phyloP scores from a whole-genome alignment of 164 flowering plant genomes.

The Euptelea pleiosperma region DNA sequence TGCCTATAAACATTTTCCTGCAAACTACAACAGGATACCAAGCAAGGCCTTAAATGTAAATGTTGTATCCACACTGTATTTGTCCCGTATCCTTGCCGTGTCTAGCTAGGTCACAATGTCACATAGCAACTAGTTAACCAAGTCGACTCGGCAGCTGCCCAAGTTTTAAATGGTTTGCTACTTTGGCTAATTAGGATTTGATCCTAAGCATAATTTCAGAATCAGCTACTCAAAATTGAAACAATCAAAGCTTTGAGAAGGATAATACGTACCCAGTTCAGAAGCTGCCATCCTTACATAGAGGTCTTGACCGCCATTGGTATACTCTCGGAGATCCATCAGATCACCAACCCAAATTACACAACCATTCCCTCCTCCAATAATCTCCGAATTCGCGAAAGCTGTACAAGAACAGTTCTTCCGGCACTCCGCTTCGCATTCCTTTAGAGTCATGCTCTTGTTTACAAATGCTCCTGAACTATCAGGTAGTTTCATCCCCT shows the following conservation, averaged over 20 bases:
- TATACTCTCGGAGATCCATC: constrained; percentile 16
- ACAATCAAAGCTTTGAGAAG: not conserved
- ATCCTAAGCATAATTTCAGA: too few species aligned
- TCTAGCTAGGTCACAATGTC: too few species aligned
- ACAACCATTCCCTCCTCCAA: constrained; percentile 15
- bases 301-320: constrained; percentile 20
- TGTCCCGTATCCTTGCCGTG: too few species aligned
- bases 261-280: constrained; percentile 21
- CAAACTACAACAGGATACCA: too few species aligned
- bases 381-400: constrained; percentile 17
- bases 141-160: too few species aligned
- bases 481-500: constrained; percentile 22
- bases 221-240: not conserved
- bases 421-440: constrained; percentile 18
- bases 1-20: too few species aligned
- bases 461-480: not conserved
- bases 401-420: constrained; percentile 25
- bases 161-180: too few species aligned
- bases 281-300: constrained; percentile 26
- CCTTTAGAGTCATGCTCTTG: constrained; percentile 13
- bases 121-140: too few species aligned
- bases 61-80: too few species aligned
- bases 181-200: not conserved
- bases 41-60: too few species aligned
- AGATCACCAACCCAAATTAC: constrained; percentile 25